Evolutionary conservation across 176 grass and related monocot genomes (phyloP).

Genomic region (Raddia guianensis): DNA sequence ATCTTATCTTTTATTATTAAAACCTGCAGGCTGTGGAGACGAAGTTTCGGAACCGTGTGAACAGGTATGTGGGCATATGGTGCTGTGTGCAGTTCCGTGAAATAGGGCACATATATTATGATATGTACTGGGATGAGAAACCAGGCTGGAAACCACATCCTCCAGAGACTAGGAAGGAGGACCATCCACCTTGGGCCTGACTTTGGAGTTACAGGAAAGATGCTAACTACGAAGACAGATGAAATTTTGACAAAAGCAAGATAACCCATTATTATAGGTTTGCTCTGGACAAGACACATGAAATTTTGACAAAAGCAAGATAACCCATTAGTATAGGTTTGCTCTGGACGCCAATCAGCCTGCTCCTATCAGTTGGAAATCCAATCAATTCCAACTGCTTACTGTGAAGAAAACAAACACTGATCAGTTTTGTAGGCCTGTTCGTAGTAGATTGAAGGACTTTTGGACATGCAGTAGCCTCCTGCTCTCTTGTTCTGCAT

Average conservation of each 20-base stretch:
- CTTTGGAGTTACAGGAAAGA: constrained; percentile 23
- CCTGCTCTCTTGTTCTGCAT: neutral
- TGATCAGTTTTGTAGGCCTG: neutral
- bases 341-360: neutral
- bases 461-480: neutral
- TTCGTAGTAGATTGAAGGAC: constrained; percentile 16
- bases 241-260: constrained; percentile 24
- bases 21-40: constrained; percentile 55
- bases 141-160: constrained; percentile 80
- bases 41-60: constrained; percentile 85
- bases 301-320: constrained; percentile 24
- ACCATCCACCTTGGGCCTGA: constrained; percentile 76
- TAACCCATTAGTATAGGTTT: constrained; percentile 12
- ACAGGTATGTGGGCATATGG: constrained; percentile 90
- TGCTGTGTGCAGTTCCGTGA: constrained; percentile 74
- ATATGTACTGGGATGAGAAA: constrained; percentile 99
- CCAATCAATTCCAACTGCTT: neutral
- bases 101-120: constrained; percentile 96
- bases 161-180: constrained; percentile 61
- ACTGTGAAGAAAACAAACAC: neutral
- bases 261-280: constrained; percentile 13
- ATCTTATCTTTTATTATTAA: constrained; percentile 30
- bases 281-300: constrained; percentile 4
- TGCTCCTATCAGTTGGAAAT: neutral
- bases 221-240: constrained; percentile 22